Evolutionary conservation across 306 rosid species (phyloP), one percentile per base, ranked within the genome.

Genomic region (Pueraria montana): DNA sequence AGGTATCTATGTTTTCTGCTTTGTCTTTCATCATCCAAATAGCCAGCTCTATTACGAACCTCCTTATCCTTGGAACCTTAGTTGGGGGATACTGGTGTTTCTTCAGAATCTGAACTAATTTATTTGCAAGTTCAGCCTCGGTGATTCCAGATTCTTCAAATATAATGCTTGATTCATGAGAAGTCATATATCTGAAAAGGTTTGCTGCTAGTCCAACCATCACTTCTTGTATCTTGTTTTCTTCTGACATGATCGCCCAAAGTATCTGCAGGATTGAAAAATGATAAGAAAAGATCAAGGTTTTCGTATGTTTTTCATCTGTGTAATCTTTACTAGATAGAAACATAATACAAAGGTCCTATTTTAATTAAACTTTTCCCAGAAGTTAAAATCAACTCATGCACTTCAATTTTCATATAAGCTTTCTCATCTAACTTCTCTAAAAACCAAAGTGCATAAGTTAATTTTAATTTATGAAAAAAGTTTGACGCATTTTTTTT

Each of bases 1-100:
- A 94, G 26, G 84, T 79, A 1, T 14, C 1, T 36, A 82, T 82
- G 59, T 89, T 92, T 82, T 79, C 76, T 45, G 76, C 79, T 26
- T 87, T 88, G 86, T 92, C 89, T 78, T 74, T 74, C 98, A 94
- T 92, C 95, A 94, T 92, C 97, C 97, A 94, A 42, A 89, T 92
- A 14, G 91, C 90, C 76, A 90, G 62, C 76, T 94, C 98, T 76
- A 94, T 89, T 48, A 78, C 75, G 45, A 91, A 92, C 87, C 97
- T 88, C 90, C 98, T 87, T 56, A 92, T 94, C 82, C 91, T 86
- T 17, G 98, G 97, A 12, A 88, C 87, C 75, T 91, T 89, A 4
- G 84, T 86, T 4, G 83, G 84, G 27, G 97, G 97, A 43, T 84
- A 72, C 70, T 63, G 66, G 84, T 91, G 85, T 77, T 68, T 91